Percentiles rank a stretch among this genome's conserved stretches.
Conservation (phyloP, 2,329 filamentous ascomycete genomes). For the Aspergillus quadrilineatus region DNA sequence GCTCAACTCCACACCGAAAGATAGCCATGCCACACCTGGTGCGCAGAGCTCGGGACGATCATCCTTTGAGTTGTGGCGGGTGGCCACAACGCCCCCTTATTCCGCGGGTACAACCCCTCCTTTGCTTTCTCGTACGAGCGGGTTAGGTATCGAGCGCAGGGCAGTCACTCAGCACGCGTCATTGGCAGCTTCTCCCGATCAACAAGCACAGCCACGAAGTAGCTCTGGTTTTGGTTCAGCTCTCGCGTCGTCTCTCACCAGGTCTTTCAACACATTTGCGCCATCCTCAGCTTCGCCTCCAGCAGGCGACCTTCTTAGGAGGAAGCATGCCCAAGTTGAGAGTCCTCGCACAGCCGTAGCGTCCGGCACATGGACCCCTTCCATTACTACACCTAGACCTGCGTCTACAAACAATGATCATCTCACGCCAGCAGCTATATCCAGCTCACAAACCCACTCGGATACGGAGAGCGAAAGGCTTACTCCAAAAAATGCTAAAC, state of each 20-base stretch:
- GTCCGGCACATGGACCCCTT: slow-evolving; percentile 30
- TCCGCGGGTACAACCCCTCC: slow-evolving; percentile 56
- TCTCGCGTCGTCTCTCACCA: slow-evolving; percentile 46
- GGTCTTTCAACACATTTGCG: slow-evolving; percentile 43
- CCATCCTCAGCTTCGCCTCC: slow-evolving; percentile 46
- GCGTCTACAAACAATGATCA: slow-evolving; percentile 31
- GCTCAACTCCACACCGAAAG: slow-evolving; percentile 35
- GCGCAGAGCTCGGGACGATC: slow-evolving; percentile 52
- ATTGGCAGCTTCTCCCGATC: slow-evolving; percentile 44
- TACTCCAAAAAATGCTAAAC: slow-evolving; percentile 25
- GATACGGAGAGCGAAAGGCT: slow-evolving; percentile 41
- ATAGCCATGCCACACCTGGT: slow-evolving; percentile 28
- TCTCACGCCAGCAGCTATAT: slow-evolving; percentile 29
- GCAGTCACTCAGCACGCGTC: slow-evolving; percentile 43
- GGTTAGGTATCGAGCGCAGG: slow-evolving; percentile 42
- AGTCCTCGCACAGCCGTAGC: slow-evolving; percentile 33
- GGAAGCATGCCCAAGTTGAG: slow-evolving; percentile 37
- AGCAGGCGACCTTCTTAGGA: slow-evolving; percentile 33
- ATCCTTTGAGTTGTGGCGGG: slow-evolving; percentile 52
- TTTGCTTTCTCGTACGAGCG: slow-evolving; percentile 41
- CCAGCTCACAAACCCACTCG: slow-evolving; percentile 36
- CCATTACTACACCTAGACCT: slow-evolving; percentile 23
- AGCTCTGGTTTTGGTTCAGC: slow-evolving; percentile 44
- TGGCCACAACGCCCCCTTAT: slow-evolving; percentile 51
- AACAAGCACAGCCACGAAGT: slow-evolving; percentile 38